These are phyloP conservation scores for Sporodiniella umbellata DNA, from an alignment of 371 early-diverging fungal species.

Conservation along the genomic window DNA sequence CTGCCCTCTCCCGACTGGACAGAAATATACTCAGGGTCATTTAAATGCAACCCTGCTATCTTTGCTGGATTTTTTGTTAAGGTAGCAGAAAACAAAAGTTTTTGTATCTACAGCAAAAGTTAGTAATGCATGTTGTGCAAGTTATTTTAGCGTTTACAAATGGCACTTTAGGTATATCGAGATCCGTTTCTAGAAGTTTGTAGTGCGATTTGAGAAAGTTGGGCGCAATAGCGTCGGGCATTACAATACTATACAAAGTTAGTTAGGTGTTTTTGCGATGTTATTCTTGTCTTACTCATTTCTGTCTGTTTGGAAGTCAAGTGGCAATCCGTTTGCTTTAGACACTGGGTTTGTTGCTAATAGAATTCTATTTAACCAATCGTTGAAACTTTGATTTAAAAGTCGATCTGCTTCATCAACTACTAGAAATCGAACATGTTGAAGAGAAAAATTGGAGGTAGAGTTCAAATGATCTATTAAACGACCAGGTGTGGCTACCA, in stretches of 20 bases:
- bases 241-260: slow-evolving; percentile 30
- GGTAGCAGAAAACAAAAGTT: slow-evolving; percentile 93
- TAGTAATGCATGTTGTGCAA: too few species aligned
- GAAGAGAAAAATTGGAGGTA: slow-evolving; percentile 87
- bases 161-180: slow-evolving; percentile 52
- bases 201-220: slow-evolving; percentile 43
- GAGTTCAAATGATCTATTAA: slow-evolving; percentile 84
- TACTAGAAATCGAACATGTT: slow-evolving; percentile 85
- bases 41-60: slow-evolving; percentile 78
- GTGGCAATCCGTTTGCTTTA: neutral
- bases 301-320: slow-evolving; percentile 25
- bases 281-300: slow-evolving; percentile 18
- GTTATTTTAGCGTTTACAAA: slow-evolving; percentile 27
- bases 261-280: neutral
- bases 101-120: slow-evolving; percentile 78
- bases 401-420: slow-evolving; percentile 98
- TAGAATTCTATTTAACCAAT: slow-evolving; percentile 87
- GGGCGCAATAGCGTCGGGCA: slow-evolving; percentile 58
- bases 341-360: slow-evolving; percentile 64
- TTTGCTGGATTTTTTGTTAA: slow-evolving; percentile 91
- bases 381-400: slow-evolving; percentile 86
- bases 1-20: slow-evolving; percentile 50
- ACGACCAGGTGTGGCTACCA: slow-evolving; percentile 96
- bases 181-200: slow-evolving; percentile 45
- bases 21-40: slow-evolving; percentile 71